Conservation (phyloP, 2,329 filamentous ascomycete species). For the Fusarium humuli region DNA sequence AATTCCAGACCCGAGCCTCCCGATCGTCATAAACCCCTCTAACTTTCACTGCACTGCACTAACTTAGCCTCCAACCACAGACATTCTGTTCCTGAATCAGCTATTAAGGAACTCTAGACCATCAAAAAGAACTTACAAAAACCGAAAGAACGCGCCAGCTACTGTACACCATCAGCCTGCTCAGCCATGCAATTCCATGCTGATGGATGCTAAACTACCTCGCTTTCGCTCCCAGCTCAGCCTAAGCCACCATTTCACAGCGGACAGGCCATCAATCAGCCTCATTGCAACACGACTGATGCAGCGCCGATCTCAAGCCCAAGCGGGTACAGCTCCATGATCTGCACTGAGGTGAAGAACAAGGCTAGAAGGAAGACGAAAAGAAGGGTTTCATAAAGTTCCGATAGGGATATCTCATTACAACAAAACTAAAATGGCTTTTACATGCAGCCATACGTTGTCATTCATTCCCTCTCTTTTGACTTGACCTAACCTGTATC, state of each 20-base stretch:
- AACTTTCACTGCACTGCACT: neutral
- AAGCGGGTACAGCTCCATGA: constrained; percentile 3
- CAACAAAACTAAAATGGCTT: constrained; percentile 16
- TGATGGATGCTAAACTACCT: neutral
- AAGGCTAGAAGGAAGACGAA: neutral
- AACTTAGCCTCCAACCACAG: neutral
- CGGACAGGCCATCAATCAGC: constrained; percentile 19
- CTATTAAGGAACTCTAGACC: neutral
- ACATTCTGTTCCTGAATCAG: constrained; percentile 14
- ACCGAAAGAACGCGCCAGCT: neutral
- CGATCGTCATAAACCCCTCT: constrained; percentile 19
- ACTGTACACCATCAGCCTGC: neutral
- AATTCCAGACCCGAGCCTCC: constrained; percentile 28
- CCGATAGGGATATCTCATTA: constrained; percentile 39
- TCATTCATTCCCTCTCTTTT: constrained; percentile 16
- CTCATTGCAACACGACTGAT: constrained; percentile 21
- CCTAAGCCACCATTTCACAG: constrained; percentile 28
- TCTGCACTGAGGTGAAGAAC: neutral
- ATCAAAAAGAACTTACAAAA: constrained; percentile 1
- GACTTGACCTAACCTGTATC: constrained; percentile 20
- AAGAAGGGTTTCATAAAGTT: constrained; percentile 18
- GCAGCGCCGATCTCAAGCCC: constrained; percentile 25
- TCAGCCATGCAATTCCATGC: constrained; percentile 9
- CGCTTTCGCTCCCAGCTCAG: neutral
- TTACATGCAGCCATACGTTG: constrained; percentile 29